Evolutionary conservation across 768 basidiomycete species (phyloP).

Genomic region (Kwoniella botswanensis): DNA sequence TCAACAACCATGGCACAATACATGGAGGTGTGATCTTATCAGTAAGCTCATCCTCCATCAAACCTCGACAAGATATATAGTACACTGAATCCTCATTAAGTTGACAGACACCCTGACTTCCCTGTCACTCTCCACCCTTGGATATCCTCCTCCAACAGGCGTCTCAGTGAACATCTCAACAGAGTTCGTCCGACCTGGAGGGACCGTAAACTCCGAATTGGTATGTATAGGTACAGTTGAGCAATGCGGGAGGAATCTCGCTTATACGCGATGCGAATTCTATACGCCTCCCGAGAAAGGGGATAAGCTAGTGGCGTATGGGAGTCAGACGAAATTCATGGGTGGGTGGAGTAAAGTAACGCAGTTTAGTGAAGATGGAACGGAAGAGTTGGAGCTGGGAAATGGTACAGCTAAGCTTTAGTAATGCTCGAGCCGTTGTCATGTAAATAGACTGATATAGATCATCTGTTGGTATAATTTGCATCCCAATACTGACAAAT

Average conservation of each 20-base stretch:
- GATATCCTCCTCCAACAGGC: conserved; percentile 54
- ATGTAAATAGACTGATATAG: no score
- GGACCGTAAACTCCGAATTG: conserved; percentile 41
- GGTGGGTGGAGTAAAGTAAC: conserved; percentile 18
- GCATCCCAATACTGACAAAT: no score
- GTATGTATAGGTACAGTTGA: conserved; percentile 48
- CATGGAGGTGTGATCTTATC: conserved; percentile 52
- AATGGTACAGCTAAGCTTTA: no score
- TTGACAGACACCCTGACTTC: conserved; percentile 56
- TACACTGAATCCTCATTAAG: conserved; percentile 19
- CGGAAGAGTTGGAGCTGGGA: background rate
- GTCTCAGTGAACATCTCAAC: conserved; percentile 51
- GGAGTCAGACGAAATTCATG: conserved; percentile 55
- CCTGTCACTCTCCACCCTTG: conserved; percentile 50
- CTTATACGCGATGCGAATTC: conserved; percentile 43
- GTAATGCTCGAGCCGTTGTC: no score
- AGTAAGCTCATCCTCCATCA: conserved; percentile 26
- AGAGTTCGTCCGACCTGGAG: conserved; percentile 56
- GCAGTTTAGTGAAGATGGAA: conserved; percentile 5
- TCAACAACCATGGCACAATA: conserved; percentile 52
- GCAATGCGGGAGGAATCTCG: conserved; percentile 47
- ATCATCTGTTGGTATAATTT: no score
- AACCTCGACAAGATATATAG: background rate
- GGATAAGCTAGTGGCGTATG: conserved; percentile 51
- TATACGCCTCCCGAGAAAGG: conserved; percentile 1